A percentile compares a stretch with the other conserved stretches of the same genome.
Evolutionary conservation across 805 yeast species (phyloP).

Genomic region (Yarrowia bubula): DNA sequence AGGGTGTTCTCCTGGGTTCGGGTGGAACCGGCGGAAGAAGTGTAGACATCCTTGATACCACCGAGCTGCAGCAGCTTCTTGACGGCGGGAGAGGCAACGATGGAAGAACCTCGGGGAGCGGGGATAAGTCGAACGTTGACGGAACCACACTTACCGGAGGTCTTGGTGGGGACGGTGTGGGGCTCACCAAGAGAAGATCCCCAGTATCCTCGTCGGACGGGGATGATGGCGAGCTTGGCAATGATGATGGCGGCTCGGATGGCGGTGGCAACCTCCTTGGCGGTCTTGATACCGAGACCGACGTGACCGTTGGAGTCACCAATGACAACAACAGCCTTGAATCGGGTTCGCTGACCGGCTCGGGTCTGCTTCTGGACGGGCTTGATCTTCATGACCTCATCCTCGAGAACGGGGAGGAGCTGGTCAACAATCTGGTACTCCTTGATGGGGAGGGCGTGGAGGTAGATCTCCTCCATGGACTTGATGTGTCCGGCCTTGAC

Average conservation of each 20-base stretch:
- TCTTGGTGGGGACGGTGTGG: conserved; percentile 96
- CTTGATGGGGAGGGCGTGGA: conserved; percentile 99
- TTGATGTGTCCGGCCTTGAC: conserved; percentile 98
- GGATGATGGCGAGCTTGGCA: conserved; percentile 97
- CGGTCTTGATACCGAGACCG: conserved; percentile 99
- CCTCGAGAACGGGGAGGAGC: conserved; percentile 91
- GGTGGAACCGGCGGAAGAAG: conserved; percentile 98
- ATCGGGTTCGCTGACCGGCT: conserved; percentile 99
- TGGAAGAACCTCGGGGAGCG: conserved; percentile 99
- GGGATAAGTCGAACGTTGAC: conserved; percentile 97
- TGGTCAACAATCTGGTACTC: conserved; percentile 98
- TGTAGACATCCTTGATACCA: conserved; percentile 99
- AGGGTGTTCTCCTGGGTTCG: conserved; percentile 99
- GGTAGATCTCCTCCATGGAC: conserved; percentile 96
- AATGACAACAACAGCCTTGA: conserved; percentile 99
- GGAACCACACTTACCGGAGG: conserved; percentile 99
- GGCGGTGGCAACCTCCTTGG: conserved; percentile 99
- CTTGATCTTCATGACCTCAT: conserved; percentile 99
- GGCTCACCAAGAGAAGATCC: conserved; percentile 99
- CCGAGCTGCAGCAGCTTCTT: conserved; percentile 98
- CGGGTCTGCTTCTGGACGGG: conserved; percentile 99
- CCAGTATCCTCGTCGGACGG: conserved; percentile 99
- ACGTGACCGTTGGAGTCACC: conserved; percentile 99
- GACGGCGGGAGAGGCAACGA: conserved; percentile 99
- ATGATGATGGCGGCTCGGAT: conserved; percentile 99